phyloP scores from a whole-genome alignment of 257 asterid genomes.

The Sherardia arvensis region DNA sequence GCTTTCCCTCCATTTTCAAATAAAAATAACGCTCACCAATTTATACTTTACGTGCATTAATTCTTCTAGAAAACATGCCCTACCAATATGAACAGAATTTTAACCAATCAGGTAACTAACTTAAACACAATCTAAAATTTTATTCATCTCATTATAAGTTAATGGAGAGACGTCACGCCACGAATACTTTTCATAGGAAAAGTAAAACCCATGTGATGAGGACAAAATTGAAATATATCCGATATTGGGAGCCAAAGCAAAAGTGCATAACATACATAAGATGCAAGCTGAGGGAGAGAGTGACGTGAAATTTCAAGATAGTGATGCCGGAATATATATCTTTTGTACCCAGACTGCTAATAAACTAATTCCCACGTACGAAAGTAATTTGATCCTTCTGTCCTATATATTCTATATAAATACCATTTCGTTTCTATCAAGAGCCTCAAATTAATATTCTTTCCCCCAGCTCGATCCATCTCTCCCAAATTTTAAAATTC shows the following conservation, averaged over 20 bases:
- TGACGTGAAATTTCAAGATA: neutral
- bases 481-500: neutral
- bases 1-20: neutral
- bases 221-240: no score
- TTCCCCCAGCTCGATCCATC: neutral
- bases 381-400: neutral
- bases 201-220: no score
- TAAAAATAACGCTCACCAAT: neutral
- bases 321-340: constrained; percentile 4
- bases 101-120: no score
- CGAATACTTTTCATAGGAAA: no score
- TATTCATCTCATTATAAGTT: no score
- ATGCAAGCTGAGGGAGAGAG: neutral
- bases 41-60: no score
- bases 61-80: no score
- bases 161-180: no score
- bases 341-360: neutral
- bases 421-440: neutral
- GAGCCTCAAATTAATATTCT: neutral
- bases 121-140: no score
- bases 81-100: no score
- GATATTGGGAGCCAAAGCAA: neutral
- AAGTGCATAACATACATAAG: no score
- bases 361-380: neutral
- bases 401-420: neutral